Evolutionary conservation across 768 basidiomycete genomes (phyloP).

Genomic region (Boletus vermiculosoides): DNA sequence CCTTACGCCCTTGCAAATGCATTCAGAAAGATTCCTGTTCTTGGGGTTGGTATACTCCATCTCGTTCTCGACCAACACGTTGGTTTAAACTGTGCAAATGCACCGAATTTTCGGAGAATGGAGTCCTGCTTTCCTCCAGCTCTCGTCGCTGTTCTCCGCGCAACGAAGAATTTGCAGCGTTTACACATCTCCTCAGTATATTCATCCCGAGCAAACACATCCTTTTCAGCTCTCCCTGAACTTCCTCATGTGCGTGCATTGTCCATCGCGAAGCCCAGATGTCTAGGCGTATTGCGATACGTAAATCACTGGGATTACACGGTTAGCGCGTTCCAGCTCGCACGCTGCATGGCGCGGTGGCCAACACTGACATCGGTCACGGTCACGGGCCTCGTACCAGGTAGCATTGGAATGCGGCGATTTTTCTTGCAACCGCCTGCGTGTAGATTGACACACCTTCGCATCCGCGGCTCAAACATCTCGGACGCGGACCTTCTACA

Average conservation of each 20-base stretch:
- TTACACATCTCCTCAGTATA: not conserved
- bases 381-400: not conserved
- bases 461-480: not conserved
- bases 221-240: not conserved
- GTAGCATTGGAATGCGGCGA: too few species aligned
- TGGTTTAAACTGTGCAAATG: too few species aligned
- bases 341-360: not conserved
- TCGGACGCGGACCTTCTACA: constrained; percentile 1
- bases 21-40: not conserved
- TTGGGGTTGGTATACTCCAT: not conserved
- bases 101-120: not conserved
- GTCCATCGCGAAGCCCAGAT: not conserved
- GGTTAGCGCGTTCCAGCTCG: not conserved
- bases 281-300: too few species aligned
- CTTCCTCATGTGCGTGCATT: not conserved
- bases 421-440: too few species aligned
- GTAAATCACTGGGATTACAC: too few species aligned
- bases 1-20: not conserved
- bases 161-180: not conserved
- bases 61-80: not conserved
- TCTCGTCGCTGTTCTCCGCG: not conserved
- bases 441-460: not conserved
- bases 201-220: not conserved
- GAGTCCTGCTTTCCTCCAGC: not conserved
- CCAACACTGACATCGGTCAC: not conserved